Conservation (phyloP, 2,329 filamentous ascomycete genomes). For the Ascochyta viciae-villosae region DNA sequence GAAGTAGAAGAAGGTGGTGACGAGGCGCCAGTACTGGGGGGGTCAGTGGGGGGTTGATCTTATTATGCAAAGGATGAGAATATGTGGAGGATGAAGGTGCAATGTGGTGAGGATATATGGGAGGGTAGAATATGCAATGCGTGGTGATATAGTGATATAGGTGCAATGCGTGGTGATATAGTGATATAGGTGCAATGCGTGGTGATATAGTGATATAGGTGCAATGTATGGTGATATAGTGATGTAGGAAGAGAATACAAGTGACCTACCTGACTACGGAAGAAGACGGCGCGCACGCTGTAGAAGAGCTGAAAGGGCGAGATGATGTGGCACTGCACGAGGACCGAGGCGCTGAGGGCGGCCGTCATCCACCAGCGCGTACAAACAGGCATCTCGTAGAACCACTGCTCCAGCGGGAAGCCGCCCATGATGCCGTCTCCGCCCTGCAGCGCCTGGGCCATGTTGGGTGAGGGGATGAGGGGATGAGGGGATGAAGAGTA, state of each 20-base stretch:
- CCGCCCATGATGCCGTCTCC: slow-evolving; percentile 56
- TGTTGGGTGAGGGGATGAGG: slow-evolving; percentile 28
- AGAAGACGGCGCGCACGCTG: slow-evolving; percentile 89
- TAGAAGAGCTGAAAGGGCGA: slow-evolving; percentile 97
- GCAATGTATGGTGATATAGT: too few relatives aligned
- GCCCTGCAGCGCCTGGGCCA: slow-evolving; percentile 55
- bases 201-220: too few relatives aligned
- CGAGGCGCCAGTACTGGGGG: slow-evolving; percentile 87
- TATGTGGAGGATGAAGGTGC: too few relatives aligned
- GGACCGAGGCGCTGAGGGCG: slow-evolving; percentile 82
- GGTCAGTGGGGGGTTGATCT: too few relatives aligned
- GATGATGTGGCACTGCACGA: slow-evolving; percentile 92
- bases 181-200: too few relatives aligned
- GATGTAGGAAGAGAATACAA: too few relatives aligned
- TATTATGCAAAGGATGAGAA: too few relatives aligned
- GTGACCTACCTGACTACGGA: slow-evolving; percentile 80
- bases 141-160: too few relatives aligned
- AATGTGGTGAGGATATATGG: too few relatives aligned
- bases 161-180: too few relatives aligned
- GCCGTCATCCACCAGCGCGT: slow-evolving; percentile 97
- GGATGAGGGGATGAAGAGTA: background rate
- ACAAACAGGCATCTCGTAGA: slow-evolving; percentile 97
- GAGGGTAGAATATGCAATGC: too few relatives aligned
- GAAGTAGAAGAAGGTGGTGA: slow-evolving; percentile 97
- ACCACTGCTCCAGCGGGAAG: slow-evolving; percentile 94